phyloP scores from a whole-genome alignment of 306 rosid genomes.

The Casuarina equisetifolia region DNA sequence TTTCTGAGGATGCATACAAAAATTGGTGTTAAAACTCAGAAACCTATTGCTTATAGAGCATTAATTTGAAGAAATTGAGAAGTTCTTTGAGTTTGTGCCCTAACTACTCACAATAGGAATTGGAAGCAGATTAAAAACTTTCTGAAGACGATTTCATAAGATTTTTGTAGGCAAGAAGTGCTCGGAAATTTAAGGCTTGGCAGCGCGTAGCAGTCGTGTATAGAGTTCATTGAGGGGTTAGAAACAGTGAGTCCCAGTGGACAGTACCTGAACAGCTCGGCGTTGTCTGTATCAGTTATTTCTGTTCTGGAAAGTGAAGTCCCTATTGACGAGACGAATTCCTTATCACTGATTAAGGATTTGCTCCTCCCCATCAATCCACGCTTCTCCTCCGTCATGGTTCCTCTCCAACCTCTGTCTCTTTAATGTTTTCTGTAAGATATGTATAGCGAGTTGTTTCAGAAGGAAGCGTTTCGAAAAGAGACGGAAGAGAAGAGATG shows the following conservation, averaged over 20 bases:
- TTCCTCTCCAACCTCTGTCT: conserved; percentile 2
- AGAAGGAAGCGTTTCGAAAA: background rate
- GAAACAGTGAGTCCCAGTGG: conserved; percentile 64
- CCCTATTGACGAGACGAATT: conserved; percentile 33
- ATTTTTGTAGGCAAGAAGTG: no score
- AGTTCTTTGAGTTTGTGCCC: no score
- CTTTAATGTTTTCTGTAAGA: background rate
- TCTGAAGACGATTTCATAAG: no score
- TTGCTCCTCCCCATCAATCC: conserved; percentile 50
- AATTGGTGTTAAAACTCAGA: no score
- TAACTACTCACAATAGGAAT: no score
- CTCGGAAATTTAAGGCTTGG: no score
- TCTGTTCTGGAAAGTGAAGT: conserved; percentile 51
- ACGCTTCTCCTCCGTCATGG: conserved; percentile 63
- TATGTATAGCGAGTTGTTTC: no score
- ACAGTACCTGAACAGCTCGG: conserved; percentile 49
- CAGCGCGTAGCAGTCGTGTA: conserved; percentile 21
- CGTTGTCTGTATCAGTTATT: conserved; percentile 37
- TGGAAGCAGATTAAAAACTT: no score
- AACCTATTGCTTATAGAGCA: no score
- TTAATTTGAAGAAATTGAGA: no score
- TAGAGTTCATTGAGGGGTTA: conserved; percentile 14
- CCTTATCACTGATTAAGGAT: conserved; percentile 26
- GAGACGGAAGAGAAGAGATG: background rate
- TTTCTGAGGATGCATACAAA: no score